These are phyloP conservation scores for Prunus yedoensis DNA, from an alignment of 331 rosid genomes.

Conservation along the genomic window DNA sequence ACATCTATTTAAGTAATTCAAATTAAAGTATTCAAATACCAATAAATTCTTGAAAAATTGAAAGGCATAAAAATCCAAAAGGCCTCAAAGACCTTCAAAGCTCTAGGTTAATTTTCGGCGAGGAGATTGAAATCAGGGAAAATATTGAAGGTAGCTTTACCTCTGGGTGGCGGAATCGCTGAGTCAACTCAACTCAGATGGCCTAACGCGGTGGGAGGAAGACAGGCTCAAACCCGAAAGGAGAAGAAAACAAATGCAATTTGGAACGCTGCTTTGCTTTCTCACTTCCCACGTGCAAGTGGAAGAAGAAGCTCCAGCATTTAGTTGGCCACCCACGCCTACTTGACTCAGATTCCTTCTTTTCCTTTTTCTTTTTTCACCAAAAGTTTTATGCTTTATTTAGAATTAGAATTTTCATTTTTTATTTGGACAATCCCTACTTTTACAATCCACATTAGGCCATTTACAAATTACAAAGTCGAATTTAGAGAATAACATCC, in stretches of 20 bases:
- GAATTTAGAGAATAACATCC: no score
- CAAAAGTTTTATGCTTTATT: no score
- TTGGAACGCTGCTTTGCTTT: not conserved
- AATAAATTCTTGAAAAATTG: not conserved
- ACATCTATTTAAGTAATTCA: not conserved
- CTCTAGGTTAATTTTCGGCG: not conserved
- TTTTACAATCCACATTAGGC: no score
- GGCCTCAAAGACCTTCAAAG: not conserved
- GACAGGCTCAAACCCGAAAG: not conserved
- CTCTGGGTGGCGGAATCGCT: conserved; percentile 2
- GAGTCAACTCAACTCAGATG: conserved; percentile 26
- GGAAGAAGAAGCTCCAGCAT: not conserved
- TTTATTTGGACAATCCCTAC: no score
- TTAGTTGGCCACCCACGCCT: no score
- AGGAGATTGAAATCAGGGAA: not conserved
- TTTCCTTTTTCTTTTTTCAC: no score
- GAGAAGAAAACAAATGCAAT: not conserved
- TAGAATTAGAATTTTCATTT: no score
- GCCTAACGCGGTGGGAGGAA: conserved; percentile 7
- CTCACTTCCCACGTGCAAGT: conserved; percentile 1
- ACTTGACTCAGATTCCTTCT: no score
- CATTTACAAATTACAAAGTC: no score
- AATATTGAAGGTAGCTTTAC: conserved; percentile 14
- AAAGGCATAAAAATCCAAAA: not conserved
- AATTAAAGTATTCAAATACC: not conserved